Conservation (phyloP, 345 rosid genomes). For the Citrus unshiu region DNA sequence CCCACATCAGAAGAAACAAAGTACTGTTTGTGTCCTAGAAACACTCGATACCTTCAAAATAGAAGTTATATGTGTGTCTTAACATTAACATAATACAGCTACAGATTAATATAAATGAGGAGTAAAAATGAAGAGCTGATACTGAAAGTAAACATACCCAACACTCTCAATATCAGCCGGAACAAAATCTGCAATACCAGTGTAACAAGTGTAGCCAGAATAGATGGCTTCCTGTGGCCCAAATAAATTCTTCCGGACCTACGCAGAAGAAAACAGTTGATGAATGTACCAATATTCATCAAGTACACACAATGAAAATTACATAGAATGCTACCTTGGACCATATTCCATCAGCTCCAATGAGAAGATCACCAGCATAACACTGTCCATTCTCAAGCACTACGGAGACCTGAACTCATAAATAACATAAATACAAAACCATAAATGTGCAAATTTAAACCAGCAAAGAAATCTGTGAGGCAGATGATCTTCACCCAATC, state of each 20-base stretch:
- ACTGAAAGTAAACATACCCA: constrained; percentile 50
- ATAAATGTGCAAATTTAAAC: constrained; percentile 1
- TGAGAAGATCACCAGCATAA: constrained; percentile 78
- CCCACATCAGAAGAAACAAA: constrained; percentile 97
- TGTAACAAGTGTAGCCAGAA: constrained; percentile 92
- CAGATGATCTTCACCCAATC: not conserved
- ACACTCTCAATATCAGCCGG: constrained; percentile 91
- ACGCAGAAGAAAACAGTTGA: not conserved
- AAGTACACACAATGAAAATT: constrained; percentile 37
- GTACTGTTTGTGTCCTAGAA: constrained; percentile 95
- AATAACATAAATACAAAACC: constrained; percentile 15
- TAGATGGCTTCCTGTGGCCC: constrained; percentile 70
- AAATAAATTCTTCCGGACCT: constrained; percentile 85
- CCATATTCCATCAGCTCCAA: constrained; percentile 97
- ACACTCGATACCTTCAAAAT: constrained; percentile 70
- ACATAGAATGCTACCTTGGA: constrained; percentile 65
- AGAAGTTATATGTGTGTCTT: constrained; percentile 6
- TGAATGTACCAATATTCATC: constrained; percentile 30
- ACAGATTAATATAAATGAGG: not conserved
- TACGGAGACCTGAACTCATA: constrained; percentile 59
- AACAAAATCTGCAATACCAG: constrained; percentile 88
- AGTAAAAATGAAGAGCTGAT: constrained; percentile 4
- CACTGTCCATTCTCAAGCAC: constrained; percentile 71
- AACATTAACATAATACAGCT: not conserved
- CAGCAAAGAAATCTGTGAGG: not conserved